Base-by-base conservation (phyloP, 108 stramenopile species). In the Schizochytrium sp. region DNA sequence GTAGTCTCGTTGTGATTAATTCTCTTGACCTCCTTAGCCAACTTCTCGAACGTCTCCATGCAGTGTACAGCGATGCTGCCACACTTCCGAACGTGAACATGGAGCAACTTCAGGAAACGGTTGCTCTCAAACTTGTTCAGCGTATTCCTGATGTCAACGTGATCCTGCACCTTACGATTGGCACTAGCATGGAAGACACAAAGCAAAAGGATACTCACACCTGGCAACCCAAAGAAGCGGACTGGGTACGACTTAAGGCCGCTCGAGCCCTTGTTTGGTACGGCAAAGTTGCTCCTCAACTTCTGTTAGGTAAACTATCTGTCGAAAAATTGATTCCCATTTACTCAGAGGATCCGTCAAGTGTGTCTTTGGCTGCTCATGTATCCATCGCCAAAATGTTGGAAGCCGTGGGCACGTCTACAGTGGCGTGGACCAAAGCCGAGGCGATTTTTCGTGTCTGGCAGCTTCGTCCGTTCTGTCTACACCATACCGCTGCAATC, bases 131-230 rank as follows among this genome's bases (percentile, higher is more conserved):
- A 53, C 76, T 83, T n/a, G 53, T 83, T 38, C 76, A 83, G 7
- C 76, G 53, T 53, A 28, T 83, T 50, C 76, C 76, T 5, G 53
- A 83, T 42, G 76, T 83, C 50, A 83, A 38, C 76, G 50, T 83
- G 49, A 5, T 83, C 50, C 12, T 83, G 45, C 45, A 10, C 50
- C 53, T 83, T 2, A 44, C 28, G 5, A 69, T 69, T 8, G 2
- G 42, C 7, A 44, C 64, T 7, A 15, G 64, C 28, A 38, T 44
- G 64, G 28, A 28, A 69, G 5, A 44, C 64, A 69, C 28, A 69
- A 69, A 15, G 12, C 64, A 15, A 28, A 28, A 28, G 28, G 28
- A 28, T 28, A 28, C 28, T 28, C 28, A 28, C 28, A 28, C 28
- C 28, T 69, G 64, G 64, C 64, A 69, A 69, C 19, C 64, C 15